A percentile compares a stretch with the other conserved stretches of the same genome.
Conservation (phyloP, 768 basidiomycete genomes). For the Sporobolomyces phaffii region DNA sequence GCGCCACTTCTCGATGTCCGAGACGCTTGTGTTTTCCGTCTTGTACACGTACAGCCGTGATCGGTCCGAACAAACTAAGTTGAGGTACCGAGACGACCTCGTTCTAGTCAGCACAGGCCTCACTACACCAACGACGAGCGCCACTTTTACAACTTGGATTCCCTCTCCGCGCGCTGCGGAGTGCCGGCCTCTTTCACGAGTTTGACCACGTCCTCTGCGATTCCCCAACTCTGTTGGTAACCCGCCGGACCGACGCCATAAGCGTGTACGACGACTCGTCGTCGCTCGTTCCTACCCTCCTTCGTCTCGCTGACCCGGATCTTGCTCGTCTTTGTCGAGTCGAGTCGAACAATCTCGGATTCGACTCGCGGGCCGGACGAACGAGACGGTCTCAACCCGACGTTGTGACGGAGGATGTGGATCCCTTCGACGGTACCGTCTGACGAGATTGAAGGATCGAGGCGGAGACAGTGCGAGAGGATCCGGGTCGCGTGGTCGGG, state of each 20-base stretch:
- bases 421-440: conserved; percentile 44
- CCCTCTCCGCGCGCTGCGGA: not conserved
- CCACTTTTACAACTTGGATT: not conserved
- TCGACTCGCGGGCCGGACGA: conserved; percentile 59
- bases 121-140: no score
- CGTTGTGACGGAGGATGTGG: conserved; percentile 55
- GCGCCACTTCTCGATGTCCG: no score
- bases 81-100: no score
- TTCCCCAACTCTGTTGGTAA: conserved; percentile 34
- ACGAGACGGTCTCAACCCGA: conserved; percentile 58
- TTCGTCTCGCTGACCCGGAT: not conserved
- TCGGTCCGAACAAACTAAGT: no score
- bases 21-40: no score
- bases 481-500: conserved; percentile 51
- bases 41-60: no score
- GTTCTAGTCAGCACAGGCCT: no score
- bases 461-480: conserved; percentile 50
- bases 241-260: conserved; percentile 35
- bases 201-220: conserved; percentile 23
- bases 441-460: conserved; percentile 47
- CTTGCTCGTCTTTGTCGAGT: not conserved
- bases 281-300: not conserved
- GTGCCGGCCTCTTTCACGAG: conserved; percentile 16
- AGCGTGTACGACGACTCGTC: conserved; percentile 27
- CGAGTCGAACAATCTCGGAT: conserved; percentile 48